Percentiles rank a stretch among this genome's conserved stretches.
Evolutionary conservation across 345 rosid genomes (phyloP).

Genomic region (Lagerstroemia speciosa): DNA sequence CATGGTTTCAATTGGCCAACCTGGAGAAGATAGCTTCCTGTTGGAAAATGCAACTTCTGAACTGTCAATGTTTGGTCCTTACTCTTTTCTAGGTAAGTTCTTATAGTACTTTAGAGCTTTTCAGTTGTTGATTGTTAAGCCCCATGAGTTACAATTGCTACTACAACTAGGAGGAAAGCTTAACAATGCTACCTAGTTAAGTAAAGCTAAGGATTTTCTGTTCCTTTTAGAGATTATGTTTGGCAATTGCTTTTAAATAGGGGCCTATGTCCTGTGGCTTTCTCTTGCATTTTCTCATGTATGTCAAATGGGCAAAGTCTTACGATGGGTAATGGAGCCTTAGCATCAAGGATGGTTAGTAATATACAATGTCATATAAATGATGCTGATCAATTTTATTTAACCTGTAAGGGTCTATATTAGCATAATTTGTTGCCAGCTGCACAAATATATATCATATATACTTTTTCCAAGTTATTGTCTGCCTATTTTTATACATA

Average conservation of each 20-base stretch:
- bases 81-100: neutral
- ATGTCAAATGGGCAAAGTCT: neutral
- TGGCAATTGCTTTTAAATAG: neutral
- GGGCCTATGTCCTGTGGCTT: neutral
- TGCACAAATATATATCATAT: no score
- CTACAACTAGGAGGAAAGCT: no score
- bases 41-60: neutral
- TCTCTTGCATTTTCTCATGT: neutral
- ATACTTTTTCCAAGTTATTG: neutral
- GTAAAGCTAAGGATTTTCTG: no score
- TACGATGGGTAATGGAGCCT: neutral
- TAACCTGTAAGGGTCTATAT: neutral
- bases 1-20: constrained; percentile 2
- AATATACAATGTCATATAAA: neutral
- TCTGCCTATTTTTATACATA: neutral
- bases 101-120: neutral
- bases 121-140: no score
- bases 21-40: neutral
- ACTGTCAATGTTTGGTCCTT: neutral
- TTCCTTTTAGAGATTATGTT: neutral
- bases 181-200: neutral
- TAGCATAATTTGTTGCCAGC: neutral
- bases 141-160: neutral
- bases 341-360: neutral
- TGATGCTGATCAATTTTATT: neutral